Conservation (phyloP, 225 moss, liverwort and hornwort genomes). For the Bryoerythrophyllum caledonicum region DNA sequence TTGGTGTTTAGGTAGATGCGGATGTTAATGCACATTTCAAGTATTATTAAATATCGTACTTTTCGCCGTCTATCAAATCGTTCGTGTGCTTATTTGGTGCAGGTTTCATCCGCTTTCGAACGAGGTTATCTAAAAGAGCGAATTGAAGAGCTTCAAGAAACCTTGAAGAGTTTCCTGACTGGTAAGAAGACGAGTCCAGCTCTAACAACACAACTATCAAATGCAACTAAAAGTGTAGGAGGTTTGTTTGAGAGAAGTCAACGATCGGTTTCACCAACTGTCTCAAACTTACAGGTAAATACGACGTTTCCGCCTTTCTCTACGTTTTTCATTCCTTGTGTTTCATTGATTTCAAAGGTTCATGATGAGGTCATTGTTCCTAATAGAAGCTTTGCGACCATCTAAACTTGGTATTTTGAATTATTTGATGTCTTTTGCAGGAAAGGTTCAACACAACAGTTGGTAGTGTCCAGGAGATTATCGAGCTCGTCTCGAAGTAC, state of each 20-base stretch:
- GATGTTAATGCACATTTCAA: not conserved
- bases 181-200: conserved; percentile 50
- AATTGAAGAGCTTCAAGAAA: conserved; percentile 52
- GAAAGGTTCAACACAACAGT: conserved; percentile 70
- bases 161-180: conserved; percentile 50
- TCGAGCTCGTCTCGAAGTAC: conserved; percentile 83
- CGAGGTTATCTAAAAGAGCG: conserved; percentile 38
- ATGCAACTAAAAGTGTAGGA: conserved; percentile 57
- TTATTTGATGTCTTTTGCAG: conserved; percentile 42
- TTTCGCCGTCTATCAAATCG: not conserved
- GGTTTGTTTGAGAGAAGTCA: conserved; percentile 72
- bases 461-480: conserved; percentile 74
- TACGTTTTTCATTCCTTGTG: not conserved
- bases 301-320: not conserved
- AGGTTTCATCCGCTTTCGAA: conserved; percentile 56
- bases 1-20: not conserved
- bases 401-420: not conserved
- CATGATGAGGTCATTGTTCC: not conserved
- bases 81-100: conserved; percentile 25
- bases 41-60: not conserved
- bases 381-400: not conserved
- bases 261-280: conserved; percentile 71
- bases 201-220: conserved; percentile 53
- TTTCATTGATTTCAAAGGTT: not conserved
- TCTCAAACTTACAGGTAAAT: conserved; percentile 52